Conservation (phyloP, 192 early-diverging fungal species). For the Oehlia diaphana region DNA sequence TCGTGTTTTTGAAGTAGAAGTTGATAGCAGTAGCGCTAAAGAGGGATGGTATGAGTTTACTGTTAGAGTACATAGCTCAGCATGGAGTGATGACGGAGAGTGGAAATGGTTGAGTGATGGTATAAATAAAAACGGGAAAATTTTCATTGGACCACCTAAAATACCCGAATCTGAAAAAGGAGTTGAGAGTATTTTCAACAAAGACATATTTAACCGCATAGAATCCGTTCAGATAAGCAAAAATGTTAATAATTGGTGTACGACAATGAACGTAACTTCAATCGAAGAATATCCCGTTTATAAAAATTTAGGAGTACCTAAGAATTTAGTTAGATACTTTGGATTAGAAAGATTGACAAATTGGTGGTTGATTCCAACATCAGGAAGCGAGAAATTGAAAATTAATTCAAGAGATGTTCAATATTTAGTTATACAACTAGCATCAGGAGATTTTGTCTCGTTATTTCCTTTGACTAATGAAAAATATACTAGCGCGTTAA, state of each 20-base stretch:
- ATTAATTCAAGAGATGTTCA: conserved; percentile 11
- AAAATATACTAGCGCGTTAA: background rate
- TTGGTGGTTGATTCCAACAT: conserved; percentile 9
- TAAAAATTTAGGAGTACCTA: background rate
- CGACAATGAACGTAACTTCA: background rate
- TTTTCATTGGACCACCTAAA: background rate
- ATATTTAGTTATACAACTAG: conserved; percentile 26
- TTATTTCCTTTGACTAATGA: conserved; percentile 14
- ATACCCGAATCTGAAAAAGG: background rate
- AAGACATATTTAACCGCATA: background rate
- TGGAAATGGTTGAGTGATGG: conserved; percentile 14
- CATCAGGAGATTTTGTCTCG: conserved; percentile 7
- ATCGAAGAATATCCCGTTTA: background rate
- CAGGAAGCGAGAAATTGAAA: background rate
- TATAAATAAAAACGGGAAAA: conserved; percentile 3
- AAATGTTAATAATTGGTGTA: conserved; percentile 2
- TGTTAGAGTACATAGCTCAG: background rate
- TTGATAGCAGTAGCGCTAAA: background rate
- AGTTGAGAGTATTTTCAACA: background rate
- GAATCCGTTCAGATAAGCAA: background rate
- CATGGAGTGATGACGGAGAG: background rate
- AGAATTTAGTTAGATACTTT: conserved; percentile 9
- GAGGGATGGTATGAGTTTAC: conserved; percentile 28
- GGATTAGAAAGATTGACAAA: conserved; percentile 10
- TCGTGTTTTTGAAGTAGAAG: conserved; percentile 2